phyloP scores from a whole-genome alignment of 371 early-diverging fungal species.

The Zychaea mexicana region DNA sequence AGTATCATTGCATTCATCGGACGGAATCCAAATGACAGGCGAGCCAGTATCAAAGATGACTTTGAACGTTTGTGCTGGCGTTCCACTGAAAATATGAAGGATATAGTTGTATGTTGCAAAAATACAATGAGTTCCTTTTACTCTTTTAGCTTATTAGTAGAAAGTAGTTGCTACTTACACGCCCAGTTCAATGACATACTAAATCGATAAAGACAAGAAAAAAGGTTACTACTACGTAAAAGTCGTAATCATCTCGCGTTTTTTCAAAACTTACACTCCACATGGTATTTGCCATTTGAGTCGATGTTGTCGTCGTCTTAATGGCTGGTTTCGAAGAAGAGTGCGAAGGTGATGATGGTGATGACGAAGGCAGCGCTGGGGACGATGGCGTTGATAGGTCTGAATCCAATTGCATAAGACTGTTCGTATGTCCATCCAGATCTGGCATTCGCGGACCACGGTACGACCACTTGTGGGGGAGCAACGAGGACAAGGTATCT shows the following conservation, averaged over 20 bases:
- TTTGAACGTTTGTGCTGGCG: conserved; percentile 87
- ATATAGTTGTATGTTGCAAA: background rate
- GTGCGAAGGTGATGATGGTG: background rate
- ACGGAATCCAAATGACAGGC: conserved; percentile 15
- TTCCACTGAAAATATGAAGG: conserved; percentile 45
- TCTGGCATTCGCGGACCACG: background rate
- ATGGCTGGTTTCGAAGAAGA: background rate
- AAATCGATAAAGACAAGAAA: background rate
- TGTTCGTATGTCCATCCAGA: background rate
- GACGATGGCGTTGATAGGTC: background rate
- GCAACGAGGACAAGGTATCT: background rate
- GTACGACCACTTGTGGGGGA: background rate
- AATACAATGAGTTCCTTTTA: too few species aligned
- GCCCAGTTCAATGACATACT: conserved; percentile 17
- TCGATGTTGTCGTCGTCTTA: background rate
- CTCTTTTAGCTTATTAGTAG: too few species aligned
- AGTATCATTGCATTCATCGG: background rate
- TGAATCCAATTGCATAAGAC: background rate
- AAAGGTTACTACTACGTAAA: too few species aligned
- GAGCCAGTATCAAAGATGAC: conserved; percentile 91
- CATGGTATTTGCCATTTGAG: conserved; percentile 5
- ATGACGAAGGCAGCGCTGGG: background rate
- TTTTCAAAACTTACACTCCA: conserved; percentile 19
- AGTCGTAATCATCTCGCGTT: too few species aligned
- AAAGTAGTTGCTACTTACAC: conserved; percentile 14